Percentiles rank a stretch among this genome's conserved stretches.
These are phyloP conservation scores for Haematococcus lacustris DNA, from an alignment of 139 green algal species.

Conservation along the genomic window DNA sequence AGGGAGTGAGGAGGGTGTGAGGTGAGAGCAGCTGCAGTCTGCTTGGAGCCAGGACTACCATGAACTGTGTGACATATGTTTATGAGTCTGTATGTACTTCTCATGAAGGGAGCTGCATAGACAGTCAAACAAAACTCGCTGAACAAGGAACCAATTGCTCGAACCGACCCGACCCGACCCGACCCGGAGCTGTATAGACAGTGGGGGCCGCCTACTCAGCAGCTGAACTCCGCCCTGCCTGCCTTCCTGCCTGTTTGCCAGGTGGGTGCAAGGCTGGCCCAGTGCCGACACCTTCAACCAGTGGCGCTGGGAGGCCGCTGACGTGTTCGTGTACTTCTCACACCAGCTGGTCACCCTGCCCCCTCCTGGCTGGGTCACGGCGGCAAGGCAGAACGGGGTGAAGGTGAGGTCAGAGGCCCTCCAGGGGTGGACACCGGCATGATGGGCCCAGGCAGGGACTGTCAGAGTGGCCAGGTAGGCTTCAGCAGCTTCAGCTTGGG, in stretches of 20 bases:
- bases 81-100: too few species aligned
- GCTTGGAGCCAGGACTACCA: too few species aligned
- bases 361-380: constrained; percentile 60
- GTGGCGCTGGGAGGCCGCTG: constrained; percentile 55
- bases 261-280: background rate
- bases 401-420: constrained; percentile 18
- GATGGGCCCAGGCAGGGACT: background rate
- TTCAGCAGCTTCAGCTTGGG: background rate
- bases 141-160: too few species aligned
- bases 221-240: background rate
- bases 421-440: background rate
- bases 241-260: background rate
- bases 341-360: constrained; percentile 71
- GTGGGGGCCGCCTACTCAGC: background rate
- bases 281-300: constrained; percentile 5
- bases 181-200: too few species aligned
- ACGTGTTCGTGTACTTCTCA: constrained; percentile 80
- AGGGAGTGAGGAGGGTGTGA: too few species aligned
- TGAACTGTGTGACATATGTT: too few species aligned
- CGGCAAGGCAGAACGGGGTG: constrained; percentile 64
- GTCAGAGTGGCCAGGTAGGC: background rate
- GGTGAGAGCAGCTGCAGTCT: too few species aligned
- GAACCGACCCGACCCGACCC: too few species aligned
- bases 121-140: too few species aligned
- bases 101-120: too few species aligned